These are phyloP conservation scores for Eragrostis nindensis DNA, from an alignment of 176 grass and related monocot genomes.

Conservation along the genomic window DNA sequence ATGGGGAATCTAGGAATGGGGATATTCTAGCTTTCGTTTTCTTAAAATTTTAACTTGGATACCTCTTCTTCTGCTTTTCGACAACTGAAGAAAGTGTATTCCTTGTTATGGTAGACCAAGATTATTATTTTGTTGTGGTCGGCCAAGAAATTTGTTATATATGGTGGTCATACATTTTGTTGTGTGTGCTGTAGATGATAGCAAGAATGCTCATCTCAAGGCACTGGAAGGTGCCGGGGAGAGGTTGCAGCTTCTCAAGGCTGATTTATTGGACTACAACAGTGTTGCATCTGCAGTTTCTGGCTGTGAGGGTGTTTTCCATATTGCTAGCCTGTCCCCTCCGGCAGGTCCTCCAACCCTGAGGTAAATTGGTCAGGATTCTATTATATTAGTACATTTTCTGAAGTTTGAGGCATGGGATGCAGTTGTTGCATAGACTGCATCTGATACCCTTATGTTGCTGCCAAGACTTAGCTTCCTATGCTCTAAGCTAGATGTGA, in stretches of 20 bases:
- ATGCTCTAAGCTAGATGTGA: too few relatives aligned
- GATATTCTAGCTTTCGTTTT: not conserved
- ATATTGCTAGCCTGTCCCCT: conserved; percentile 79
- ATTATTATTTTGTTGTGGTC: not conserved
- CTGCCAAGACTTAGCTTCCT: not conserved
- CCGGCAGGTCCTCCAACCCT: conserved; percentile 52
- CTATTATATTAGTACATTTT: not conserved
- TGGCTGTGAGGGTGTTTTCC: conserved; percentile 75
- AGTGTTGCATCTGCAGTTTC: conserved; percentile 52
- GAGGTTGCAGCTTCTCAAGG: conserved; percentile 71
- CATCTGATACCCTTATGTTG: not conserved
- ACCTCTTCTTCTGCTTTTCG: too few relatives aligned
- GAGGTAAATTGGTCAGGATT: conserved; percentile 50
- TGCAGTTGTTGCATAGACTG: not conserved
- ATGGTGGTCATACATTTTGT: not conserved
- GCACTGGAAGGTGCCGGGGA: conserved; percentile 47
- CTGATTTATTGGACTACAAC: conserved; percentile 62
- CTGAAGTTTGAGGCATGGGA: not conserved
- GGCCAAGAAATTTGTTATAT: too few relatives aligned
- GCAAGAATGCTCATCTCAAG: conserved; percentile 73
- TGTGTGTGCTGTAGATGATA: conserved; percentile 58
- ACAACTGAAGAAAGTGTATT: not conserved
- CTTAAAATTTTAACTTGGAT: not conserved
- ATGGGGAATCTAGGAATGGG: not conserved
- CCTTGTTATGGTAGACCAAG: not conserved